A percentile compares a stretch with the other conserved stretches of the same genome.
phyloP scores from a whole-genome alignment of 257 asterid species.

The Haberlea rhodopensis region DNA sequence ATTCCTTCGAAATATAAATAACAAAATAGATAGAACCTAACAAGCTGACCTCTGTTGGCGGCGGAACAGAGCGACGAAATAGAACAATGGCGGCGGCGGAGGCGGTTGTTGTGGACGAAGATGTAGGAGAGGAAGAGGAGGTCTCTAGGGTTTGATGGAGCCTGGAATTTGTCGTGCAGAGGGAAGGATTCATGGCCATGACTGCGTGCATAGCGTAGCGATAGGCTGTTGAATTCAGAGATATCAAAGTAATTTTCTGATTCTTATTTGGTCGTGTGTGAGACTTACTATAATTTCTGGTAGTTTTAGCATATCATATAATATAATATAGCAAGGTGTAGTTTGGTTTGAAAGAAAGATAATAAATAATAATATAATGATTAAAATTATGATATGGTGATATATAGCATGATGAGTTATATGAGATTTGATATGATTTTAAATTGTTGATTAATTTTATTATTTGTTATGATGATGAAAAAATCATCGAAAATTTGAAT shows the following conservation, averaged over 20 bases:
- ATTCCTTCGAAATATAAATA: background rate
- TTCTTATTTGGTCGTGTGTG: background rate
- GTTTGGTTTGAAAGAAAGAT: no score
- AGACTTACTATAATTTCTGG: no score
- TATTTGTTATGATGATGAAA: no score
- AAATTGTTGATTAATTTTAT: no score
- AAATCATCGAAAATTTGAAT: no score
- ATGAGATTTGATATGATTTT: no score
- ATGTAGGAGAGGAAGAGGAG: conserved; percentile 31
- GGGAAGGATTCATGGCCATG: conserved; percentile 28
- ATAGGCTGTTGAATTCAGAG: background rate
- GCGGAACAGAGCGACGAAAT: background rate
- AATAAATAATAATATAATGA: no score
- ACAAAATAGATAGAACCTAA: background rate
- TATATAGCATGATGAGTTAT: no score
- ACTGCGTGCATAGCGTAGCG: conserved; percentile 3
- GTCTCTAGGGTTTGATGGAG: conserved; percentile 34
- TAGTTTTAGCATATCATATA: no score
- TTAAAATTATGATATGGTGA: no score
- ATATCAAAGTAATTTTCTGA: no score
- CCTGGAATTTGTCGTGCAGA: conserved; percentile 1
- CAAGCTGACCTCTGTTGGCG: background rate
- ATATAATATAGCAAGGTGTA: no score
- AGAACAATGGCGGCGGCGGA: background rate
- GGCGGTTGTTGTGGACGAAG: conserved; percentile 16